Evolutionary conservation across 257 asterid genomes (phyloP).

Genomic region (Solanum peruvianum): DNA sequence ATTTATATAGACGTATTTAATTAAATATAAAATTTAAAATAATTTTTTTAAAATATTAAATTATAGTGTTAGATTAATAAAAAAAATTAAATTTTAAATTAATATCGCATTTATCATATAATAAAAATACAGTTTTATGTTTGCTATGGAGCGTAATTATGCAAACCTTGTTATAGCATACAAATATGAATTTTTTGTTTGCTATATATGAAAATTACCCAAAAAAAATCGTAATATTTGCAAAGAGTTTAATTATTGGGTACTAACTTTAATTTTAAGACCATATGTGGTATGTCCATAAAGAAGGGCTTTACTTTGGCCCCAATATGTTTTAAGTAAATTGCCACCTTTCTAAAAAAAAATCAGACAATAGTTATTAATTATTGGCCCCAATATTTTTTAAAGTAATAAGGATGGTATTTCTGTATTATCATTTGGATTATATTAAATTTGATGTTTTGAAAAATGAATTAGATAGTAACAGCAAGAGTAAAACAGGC

Average conservation of each 20-base stretch:
- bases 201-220: rapidly evolving
- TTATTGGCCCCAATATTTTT: no score
- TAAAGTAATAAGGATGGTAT: no score
- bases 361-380: not conserved
- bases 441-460: no score
- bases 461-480: no score
- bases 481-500: not conserved
- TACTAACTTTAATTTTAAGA: not conserved
- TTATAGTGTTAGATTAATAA: not conserved
- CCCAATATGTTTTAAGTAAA: not conserved
- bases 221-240: not conserved
- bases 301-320: not conserved
- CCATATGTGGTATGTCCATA: not conserved
- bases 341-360: no score
- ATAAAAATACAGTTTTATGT: no score
- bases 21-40: not conserved
- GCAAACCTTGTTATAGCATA: no score
- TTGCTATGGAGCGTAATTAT: no score
- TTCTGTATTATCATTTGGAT: not conserved
- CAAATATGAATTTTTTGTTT: no score
- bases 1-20: not conserved
- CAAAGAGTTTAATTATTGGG: not conserved
- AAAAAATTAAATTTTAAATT: not conserved
- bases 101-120: not conserved
- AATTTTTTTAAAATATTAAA: no score